phyloP scores from a whole-genome alignment of 208 protist genomes.

The Porcisia hertigi region DNA sequence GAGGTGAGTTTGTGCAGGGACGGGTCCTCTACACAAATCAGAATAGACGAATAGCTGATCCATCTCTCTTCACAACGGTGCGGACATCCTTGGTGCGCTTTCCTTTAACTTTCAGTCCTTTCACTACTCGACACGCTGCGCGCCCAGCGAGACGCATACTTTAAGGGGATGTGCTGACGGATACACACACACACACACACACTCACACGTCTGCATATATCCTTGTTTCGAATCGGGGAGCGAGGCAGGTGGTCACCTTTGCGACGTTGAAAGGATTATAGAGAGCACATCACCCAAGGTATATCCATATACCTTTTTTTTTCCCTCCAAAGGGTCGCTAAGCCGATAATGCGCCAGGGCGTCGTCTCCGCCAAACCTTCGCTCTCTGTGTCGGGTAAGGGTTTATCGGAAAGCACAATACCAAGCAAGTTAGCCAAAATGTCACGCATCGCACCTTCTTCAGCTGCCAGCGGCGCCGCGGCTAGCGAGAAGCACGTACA shows the following conservation, averaged over 20 bases:
- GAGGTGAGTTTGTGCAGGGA: too few species aligned
- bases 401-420: not conserved
- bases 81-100: not conserved
- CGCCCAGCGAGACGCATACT: not conserved
- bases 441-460: not conserved
- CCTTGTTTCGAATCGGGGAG: not conserved
- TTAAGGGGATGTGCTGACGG: not conserved
- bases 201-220: not conserved
- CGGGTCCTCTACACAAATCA: too few species aligned
- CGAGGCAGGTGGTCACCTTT: not conserved
- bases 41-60: too few species aligned
- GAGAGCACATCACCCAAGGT: not conserved
- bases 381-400: slow-evolving; percentile 1
- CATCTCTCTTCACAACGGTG: too few species aligned
- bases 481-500: not conserved
- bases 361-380: not conserved
- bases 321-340: not conserved
- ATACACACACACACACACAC: slow-evolving; percentile 3
- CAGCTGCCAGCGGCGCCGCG: not conserved
- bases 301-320: not conserved
- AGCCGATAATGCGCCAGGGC: not conserved
- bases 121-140: not conserved
- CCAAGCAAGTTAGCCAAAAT: not conserved
- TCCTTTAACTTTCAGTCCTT: not conserved
- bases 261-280: not conserved